Conservation (phyloP, 2,329 filamentous ascomycete species). For the Dryadomyces sulphureus region DNA sequence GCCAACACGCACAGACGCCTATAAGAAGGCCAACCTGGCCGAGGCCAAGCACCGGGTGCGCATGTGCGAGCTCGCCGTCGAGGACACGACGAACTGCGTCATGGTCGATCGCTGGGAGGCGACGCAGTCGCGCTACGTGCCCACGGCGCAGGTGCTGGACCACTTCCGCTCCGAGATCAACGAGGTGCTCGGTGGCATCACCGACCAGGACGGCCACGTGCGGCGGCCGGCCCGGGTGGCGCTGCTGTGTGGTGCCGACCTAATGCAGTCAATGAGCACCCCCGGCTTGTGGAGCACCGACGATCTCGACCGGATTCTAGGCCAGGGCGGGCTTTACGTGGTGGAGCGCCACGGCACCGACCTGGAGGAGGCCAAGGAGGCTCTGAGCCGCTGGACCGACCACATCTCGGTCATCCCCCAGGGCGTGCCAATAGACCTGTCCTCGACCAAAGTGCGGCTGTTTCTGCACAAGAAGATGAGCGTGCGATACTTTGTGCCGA, state of each 20-base stretch:
- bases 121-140: slow-evolving; percentile 59
- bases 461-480: slow-evolving; percentile 70
- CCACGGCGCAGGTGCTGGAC: slow-evolving; percentile 77
- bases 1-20: slow-evolving; percentile 23
- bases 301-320: slow-evolving; percentile 79
- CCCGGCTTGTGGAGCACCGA: slow-evolving; percentile 68
- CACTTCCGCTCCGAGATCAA: slow-evolving; percentile 91
- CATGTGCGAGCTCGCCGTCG: slow-evolving; percentile 76
- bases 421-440: slow-evolving; percentile 75
- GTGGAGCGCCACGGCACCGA: slow-evolving; percentile 82
- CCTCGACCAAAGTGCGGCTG: slow-evolving; percentile 64
- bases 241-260: slow-evolving; percentile 61
- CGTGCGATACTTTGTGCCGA: slow-evolving; percentile 47
- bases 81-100: slow-evolving; percentile 61
- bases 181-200: slow-evolving; percentile 56
- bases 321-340: slow-evolving; percentile 70
- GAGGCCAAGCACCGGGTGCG: slow-evolving; percentile 31
- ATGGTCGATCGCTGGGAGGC: slow-evolving; percentile 55
- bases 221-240: slow-evolving; percentile 52
- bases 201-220: slow-evolving; percentile 49
- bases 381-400: slow-evolving; percentile 65
- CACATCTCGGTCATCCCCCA: slow-evolving; percentile 83
- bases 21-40: slow-evolving; percentile 70
- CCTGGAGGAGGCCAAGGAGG: slow-evolving; percentile 68
- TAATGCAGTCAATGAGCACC: slow-evolving; percentile 64